A percentile compares a stretch with the other conserved stretches of the same genome.
phyloP scores from a whole-genome alignment of 2,329 filamentous ascomycete species.

The Acrocalymma vagum region DNA sequence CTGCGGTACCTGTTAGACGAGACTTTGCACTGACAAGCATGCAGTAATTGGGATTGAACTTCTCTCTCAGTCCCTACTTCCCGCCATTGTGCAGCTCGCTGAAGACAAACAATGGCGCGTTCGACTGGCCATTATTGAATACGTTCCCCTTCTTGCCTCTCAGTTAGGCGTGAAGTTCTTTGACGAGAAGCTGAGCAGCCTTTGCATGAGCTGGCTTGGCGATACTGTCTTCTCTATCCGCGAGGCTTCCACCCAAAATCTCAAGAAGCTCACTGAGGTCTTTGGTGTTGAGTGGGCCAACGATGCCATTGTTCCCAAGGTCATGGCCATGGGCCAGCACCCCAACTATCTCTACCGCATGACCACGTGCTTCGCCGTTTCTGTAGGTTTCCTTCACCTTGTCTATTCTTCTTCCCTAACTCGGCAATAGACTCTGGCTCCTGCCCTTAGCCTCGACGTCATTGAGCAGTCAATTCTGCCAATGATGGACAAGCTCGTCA shows the following conservation, averaged over 20 bases:
- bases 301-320: constrained; percentile 96
- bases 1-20: too few relatives aligned
- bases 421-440: constrained; percentile 82
- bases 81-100: constrained; percentile 95
- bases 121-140: constrained; percentile 97
- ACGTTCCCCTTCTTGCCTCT: constrained; percentile 94
- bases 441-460: constrained; percentile 90
- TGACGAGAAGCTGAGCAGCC: constrained; percentile 91
- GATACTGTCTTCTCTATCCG: constrained; percentile 99
- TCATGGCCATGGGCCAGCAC: constrained; percentile 97
- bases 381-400: constrained; percentile 68
- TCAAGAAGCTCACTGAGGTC: constrained; percentile 98
- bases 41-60: constrained; percentile 96
- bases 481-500: constrained; percentile 93
- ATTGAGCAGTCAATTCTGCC: constrained; percentile 93
- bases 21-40: constrained; percentile 22
- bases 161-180: constrained; percentile 98
- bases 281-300: constrained; percentile 98
- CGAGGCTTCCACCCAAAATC: constrained; percentile 94
- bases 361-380: constrained; percentile 99
- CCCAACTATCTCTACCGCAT: constrained; percentile 99
- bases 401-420: constrained; percentile 11
- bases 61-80: constrained; percentile 93
- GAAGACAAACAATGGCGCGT: constrained; percentile 99
- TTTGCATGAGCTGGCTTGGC: constrained; percentile 98